Evolutionary conservation across 2,329 filamentous ascomycete species (phyloP), one percentile per base, ranked within the genome.

Genomic region (Colletotrichum lini): DNA sequence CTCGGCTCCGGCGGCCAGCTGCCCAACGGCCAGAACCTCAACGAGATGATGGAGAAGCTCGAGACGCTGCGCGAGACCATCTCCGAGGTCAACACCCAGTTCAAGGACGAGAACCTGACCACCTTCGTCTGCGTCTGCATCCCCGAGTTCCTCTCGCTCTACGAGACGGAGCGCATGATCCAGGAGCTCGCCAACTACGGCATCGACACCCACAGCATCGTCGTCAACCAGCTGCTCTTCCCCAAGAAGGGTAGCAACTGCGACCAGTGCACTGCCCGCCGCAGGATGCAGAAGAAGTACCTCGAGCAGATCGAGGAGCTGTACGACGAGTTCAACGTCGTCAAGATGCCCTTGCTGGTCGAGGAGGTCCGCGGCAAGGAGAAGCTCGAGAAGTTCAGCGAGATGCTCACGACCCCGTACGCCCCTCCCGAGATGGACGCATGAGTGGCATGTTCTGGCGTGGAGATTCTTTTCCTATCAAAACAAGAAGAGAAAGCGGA

Each of bases 211-310:
- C 96, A 98, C 85, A 91, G 93, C 79, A 98, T 99, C 80, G 96
- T 99, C 56, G 96, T 99, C 78, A 99, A 99, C 83, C 96, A 99
- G 87, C 88, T 99, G 75, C 86, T 99, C 67, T 99, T 98, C 85
- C 96, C 96, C 21, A 94, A 93, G 82, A 88, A 92, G 75, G 92
- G 91, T 64, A 97, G 93, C 79, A 89, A 90, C 45, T 99, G 96
- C 83, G 95, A 98, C 73, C 96, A 99, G 86, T 99, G 96, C 84
- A 97, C 95, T 80, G 93, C 96, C 56, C 88, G 96, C 74, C 88
- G 95, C 79, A 97, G 97, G 87, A 99, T 99, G 96, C 96, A 99
- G 87, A 96, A 95, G 87, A 99, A 99, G 86, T 99, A 99, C 80
- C 88, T 99, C 53, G 95, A 98, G 80, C 96, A 99, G 87, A 98